phyloP scores from a whole-genome alignment of 768 basidiomycete species.

The Phaeolepiota aurea region DNA sequence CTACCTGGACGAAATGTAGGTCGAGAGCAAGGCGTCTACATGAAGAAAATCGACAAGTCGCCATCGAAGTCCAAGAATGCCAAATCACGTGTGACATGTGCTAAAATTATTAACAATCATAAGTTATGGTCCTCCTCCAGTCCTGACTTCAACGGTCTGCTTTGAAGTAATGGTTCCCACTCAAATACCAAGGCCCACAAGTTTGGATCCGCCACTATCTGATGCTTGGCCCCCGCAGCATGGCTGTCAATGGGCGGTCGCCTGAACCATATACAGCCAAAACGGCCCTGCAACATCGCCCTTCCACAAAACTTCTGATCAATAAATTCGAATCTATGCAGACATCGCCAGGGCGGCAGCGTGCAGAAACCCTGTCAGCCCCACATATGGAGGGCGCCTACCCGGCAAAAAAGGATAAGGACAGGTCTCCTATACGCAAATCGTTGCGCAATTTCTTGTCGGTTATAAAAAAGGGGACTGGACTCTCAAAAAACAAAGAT shows the following conservation, averaged over 20 bases:
- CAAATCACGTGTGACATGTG: too few relatives aligned
- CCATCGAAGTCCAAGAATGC: too few relatives aligned
- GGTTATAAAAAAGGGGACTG: constrained; percentile 12
- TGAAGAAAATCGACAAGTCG: too few relatives aligned
- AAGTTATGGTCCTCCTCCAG: too few relatives aligned
- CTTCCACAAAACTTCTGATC: not conserved
- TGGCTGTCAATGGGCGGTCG: not conserved
- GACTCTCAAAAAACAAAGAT: constrained; percentile 6
- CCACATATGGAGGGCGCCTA: not conserved
- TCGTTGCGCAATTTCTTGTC: constrained; percentile 10
- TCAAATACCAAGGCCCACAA: too few relatives aligned
- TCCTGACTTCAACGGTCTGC: too few relatives aligned
- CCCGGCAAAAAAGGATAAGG: constrained; percentile 5
- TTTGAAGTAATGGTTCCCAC: too few relatives aligned
- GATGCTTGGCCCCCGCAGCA: not conserved
- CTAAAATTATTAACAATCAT: too few relatives aligned
- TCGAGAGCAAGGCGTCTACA: too few relatives aligned
- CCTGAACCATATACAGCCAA: not conserved
- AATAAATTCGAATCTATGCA: not conserved
- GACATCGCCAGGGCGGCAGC: not conserved
- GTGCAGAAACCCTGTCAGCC: not conserved
- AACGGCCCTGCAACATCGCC: not conserved
- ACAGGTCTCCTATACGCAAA: constrained; percentile 5
- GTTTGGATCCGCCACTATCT: too few relatives aligned
- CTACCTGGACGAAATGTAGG: too few relatives aligned